Evolutionary conservation across 176 grass and related monocot species (phyloP).

Genomic region (Tillandsia fasciculata): DNA sequence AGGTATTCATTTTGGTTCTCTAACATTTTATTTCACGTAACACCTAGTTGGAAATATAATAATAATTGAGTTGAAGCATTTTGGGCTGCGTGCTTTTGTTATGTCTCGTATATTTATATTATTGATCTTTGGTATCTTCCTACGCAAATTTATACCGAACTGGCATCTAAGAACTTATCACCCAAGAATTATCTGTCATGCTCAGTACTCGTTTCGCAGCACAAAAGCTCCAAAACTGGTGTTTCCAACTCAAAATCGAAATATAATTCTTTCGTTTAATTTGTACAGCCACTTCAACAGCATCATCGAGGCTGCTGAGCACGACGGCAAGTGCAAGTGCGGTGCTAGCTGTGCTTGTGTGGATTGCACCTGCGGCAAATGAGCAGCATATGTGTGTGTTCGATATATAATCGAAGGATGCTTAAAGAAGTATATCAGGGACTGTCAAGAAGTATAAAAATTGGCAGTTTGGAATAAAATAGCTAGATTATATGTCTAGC

Average conservation of each 20-base stretch:
- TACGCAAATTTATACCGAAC: no score
- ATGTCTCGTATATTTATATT: no score
- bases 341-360: constrained; percentile 6
- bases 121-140: no score
- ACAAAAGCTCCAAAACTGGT: no score
- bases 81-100: no score
- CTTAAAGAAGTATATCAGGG: not conserved
- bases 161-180: no score
- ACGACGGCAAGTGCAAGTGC: constrained; percentile 17
- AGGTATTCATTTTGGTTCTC: constrained; percentile 33
- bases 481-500: not conserved
- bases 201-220: no score
- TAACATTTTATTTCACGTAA: not conserved
- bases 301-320: not conserved
- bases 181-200: no score
- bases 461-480: not conserved
- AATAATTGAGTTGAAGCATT: no score
- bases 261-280: not conserved
- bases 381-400: not conserved
- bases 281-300: not conserved
- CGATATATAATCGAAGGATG: not conserved
- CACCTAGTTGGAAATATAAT: no score
- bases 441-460: not conserved
- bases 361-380: constrained; percentile 5
- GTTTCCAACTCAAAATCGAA: no score